Conservation (phyloP, 1,284 basidiomycete species). For the Papiliotrema terrestris region DNA sequence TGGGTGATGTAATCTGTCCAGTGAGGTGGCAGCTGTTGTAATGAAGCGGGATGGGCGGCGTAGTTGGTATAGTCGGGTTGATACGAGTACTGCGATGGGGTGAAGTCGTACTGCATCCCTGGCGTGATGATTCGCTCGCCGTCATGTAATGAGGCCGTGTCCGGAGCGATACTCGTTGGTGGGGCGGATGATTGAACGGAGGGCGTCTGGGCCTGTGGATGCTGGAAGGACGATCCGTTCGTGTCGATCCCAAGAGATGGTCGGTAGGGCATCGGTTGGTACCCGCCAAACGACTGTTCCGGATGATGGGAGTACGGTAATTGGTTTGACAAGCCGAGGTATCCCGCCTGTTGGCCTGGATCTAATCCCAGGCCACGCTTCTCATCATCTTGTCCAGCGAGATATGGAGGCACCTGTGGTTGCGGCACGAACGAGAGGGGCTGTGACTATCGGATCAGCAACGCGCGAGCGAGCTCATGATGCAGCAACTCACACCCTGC, state of each 20-base stretch:
- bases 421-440: background rate
- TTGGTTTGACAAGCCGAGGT: background rate
- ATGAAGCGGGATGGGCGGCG: background rate
- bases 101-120: constrained; percentile 1
- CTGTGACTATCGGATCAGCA: background rate
- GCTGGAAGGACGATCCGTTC: background rate
- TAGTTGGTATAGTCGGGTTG: background rate
- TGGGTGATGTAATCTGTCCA: background rate
- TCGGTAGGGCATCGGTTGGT: background rate
- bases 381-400: background rate
- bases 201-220: background rate
- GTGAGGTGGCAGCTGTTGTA: background rate
- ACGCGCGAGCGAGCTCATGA: background rate
- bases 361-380: constrained; percentile 1
- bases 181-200: constrained; percentile 6
- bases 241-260: constrained; percentile 7
- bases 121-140: constrained; percentile 9
- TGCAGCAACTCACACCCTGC: constrained; percentile 1
- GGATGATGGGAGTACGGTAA: background rate
- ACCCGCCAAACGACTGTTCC: background rate
- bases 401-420: background rate
- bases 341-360: background rate
- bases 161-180: background rate
- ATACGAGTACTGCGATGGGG: background rate
- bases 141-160: constrained; percentile 2